Conservation (phyloP, 139 green algal genomes). For the Chlorella sp. region DNA sequence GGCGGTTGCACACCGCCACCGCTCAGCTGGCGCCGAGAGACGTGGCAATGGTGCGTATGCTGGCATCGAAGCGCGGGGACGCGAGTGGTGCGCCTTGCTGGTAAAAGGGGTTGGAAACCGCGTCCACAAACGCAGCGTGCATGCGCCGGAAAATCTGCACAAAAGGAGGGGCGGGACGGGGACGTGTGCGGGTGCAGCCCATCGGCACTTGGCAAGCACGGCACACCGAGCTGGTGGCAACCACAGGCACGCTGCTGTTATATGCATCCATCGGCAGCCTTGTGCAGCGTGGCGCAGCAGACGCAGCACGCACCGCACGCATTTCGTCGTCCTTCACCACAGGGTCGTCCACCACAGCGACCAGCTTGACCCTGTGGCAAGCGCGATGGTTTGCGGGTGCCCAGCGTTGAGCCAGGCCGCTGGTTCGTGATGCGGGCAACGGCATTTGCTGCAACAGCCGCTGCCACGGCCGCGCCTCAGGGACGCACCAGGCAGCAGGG, state of each 20-base stretch:
- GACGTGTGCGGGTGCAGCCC: not conserved
- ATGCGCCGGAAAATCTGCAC: slow-evolving; percentile 76
- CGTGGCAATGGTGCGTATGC: slow-evolving; percentile 37
- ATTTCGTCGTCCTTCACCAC: slow-evolving; percentile 66
- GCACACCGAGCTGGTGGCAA: too few relatives aligned
- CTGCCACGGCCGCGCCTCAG: too few relatives aligned
- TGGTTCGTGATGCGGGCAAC: too few relatives aligned
- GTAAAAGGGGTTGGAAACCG: slow-evolving; percentile 88
- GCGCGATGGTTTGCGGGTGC: too few relatives aligned
- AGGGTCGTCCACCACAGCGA: slow-evolving; percentile 68
- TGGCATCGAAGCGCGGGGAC: slow-evolving; percentile 48
- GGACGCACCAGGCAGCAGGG: too few relatives aligned
- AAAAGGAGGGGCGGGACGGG: not conserved
- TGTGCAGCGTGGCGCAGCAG: not conserved
- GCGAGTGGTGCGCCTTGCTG: slow-evolving; percentile 37
- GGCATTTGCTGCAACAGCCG: too few relatives aligned
- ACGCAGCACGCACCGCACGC: slow-evolving; percentile 34
- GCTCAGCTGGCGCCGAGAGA: not conserved
- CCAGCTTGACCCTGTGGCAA: slow-evolving; percentile 15
- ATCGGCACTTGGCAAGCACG: too few relatives aligned
- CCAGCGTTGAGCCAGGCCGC: too few relatives aligned
- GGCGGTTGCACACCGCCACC: too few relatives aligned
- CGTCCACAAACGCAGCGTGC: slow-evolving; percentile 82
- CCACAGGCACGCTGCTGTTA: too few relatives aligned
- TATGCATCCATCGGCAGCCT: too few relatives aligned